Base-by-base conservation (phyloP, 306 rosid species). In the Inga leiocalycina region DNA sequence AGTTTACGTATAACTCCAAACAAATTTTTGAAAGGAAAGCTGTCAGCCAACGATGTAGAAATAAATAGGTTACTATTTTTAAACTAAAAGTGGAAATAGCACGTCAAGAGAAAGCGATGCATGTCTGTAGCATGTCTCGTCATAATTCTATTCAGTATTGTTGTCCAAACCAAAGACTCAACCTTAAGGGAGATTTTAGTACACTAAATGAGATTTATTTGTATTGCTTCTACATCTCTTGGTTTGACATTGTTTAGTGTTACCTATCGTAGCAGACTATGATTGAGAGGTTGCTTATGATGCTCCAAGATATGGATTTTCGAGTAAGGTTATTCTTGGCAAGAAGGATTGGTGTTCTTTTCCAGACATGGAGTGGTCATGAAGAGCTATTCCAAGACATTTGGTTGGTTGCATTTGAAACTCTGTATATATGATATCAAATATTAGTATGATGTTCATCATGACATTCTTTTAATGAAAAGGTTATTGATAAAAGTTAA, bases 351-450 rank as follows among this genome's bases (percentile, higher is more conserved):
- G 87, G 91, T 80, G 91, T 95, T 85, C 98, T 95, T 89, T 93
- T 95, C 86, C 95, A 91, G 83, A 95, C 96, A 61, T 93, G 98
- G 98, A 98, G 92, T 87, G 98, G 98, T 24, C 98, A 95, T 74
- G 88, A 89, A 79, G 98, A 92, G 84, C 89, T 95, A 75, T 95
- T 95, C 86, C 90, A 89, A 61, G 98, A 95, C 89, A 90, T 95
- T 79, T 92, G 97, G 98, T 95, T 22, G 46, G 98, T 89, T 80
- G 19, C 82, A 45, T 76, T 61, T 14, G 56, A 74, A 70, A 35
- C 43, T 54, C 3, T 46, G 16, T 35, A 62, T 16, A 78, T 66
- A 77, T 74, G 20, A 43, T 74, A 24, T 72, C 41, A 44, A 52
- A 30, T 64, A 39, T 67, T 56, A 32, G 32, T 78, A 17, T 34